Conservation (phyloP, 441 rosid genomes). For the Capsella rubella region DNA sequence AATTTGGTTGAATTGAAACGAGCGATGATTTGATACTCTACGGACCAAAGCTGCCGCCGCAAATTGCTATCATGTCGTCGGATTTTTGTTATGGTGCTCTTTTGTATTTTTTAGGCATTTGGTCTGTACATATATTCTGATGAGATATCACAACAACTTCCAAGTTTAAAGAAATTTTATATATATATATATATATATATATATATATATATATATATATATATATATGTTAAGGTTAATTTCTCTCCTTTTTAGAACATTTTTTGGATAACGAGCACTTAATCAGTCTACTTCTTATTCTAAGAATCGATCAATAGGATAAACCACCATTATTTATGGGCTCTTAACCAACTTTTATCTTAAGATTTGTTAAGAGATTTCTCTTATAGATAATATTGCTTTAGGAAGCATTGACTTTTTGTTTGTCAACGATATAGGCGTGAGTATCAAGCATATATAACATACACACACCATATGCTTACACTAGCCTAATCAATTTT, state of each 20-base stretch:
- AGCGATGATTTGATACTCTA: constrained; percentile 7
- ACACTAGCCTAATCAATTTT: not conserved
- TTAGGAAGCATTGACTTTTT: constrained; percentile 5
- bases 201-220: too few relatives aligned
- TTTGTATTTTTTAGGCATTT: not conserved
- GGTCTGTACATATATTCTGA: not conserved
- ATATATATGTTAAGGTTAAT: too few relatives aligned
- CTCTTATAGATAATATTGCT: too few relatives aligned
- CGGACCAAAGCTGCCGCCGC: constrained; percentile 5
- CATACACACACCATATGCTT: not conserved
- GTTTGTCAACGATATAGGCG: constrained; percentile 7
- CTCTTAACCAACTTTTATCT: too few relatives aligned
- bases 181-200: too few relatives aligned
- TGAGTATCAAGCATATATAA: not conserved
- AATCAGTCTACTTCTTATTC: too few relatives aligned
- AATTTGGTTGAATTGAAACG: constrained; percentile 25
- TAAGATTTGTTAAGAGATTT: too few relatives aligned
- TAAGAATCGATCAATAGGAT: too few relatives aligned
- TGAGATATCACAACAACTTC: not conserved
- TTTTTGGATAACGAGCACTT: too few relatives aligned
- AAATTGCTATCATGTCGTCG: not conserved
- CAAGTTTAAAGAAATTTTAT: too few relatives aligned
- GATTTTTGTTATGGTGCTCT: not conserved
- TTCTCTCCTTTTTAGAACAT: too few relatives aligned
- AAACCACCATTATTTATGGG: too few relatives aligned